Evolutionary conservation across 495 filamentous ascomycete species (phyloP).

Genomic region (Gamarada debralockiae): DNA sequence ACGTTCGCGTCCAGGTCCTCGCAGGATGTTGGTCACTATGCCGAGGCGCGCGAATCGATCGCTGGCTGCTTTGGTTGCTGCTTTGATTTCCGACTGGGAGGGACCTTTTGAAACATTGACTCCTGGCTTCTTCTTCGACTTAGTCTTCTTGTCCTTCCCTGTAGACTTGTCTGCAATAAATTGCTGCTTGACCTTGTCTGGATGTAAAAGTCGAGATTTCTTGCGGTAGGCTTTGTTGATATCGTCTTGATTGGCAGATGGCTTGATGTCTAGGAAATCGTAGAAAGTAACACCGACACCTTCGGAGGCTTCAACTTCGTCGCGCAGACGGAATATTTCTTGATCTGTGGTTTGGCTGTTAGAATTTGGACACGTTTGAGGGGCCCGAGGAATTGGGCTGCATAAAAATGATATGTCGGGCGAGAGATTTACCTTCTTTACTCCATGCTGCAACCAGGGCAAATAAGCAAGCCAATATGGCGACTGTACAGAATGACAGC

Average conservation of each 20-base stretch:
- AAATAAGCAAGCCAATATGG: conserved; percentile 54
- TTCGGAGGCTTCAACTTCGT: conserved; percentile 76
- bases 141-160: conserved; percentile 50
- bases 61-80: conserved; percentile 68
- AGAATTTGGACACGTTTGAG: not conserved
- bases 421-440: conserved; percentile 65
- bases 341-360: conserved; percentile 56
- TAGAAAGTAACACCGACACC: conserved; percentile 88
- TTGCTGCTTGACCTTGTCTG: conserved; percentile 89
- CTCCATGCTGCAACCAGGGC: conserved; percentile 70
- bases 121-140: conserved; percentile 51
- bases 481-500: conserved; percentile 39
- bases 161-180: conserved; percentile 65
- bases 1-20: conserved; percentile 71
- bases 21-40: conserved; percentile 79
- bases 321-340: conserved; percentile 92
- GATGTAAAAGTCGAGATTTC: conserved; percentile 76
- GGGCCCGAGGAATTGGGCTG: conserved; percentile 8
- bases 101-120: conserved; percentile 69
- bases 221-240: conserved; percentile 93
- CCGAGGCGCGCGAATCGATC: conserved; percentile 79
- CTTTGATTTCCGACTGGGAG: conserved; percentile 65
- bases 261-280: conserved; percentile 75
- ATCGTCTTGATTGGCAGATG: conserved; percentile 76
- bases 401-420: conserved; percentile 1